Evolutionary conservation across 345 rosid species (phyloP).

Genomic region (Eucalyptus curtisii): DNA sequence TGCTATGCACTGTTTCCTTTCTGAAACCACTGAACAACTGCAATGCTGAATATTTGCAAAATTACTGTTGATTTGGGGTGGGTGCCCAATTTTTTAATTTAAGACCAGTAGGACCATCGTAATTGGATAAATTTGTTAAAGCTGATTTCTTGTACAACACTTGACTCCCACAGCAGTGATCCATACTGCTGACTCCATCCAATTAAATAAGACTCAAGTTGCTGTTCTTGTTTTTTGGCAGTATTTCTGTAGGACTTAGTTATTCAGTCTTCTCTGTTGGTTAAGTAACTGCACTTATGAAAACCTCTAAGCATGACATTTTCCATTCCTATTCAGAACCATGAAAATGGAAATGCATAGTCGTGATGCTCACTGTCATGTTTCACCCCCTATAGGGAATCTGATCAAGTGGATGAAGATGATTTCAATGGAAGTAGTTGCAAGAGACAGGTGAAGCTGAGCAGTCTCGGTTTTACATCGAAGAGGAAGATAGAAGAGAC

Average conservation of each 20-base stretch:
- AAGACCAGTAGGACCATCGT: background rate
- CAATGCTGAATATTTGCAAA: background rate
- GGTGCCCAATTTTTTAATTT: background rate
- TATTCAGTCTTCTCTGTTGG: background rate
- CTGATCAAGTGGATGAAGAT: conserved; percentile 55
- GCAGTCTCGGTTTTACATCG: conserved; percentile 50
- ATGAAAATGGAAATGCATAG: background rate
- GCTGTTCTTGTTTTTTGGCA: background rate
- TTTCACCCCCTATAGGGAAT: conserved; percentile 33
- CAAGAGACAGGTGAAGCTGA: conserved; percentile 60
- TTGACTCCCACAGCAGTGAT: background rate
- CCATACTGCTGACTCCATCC: background rate
- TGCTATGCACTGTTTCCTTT: background rate
- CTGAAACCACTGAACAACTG: background rate
- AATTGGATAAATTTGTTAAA: background rate
- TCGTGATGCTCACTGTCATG: background rate
- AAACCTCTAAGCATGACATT: background rate
- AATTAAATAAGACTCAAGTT: background rate
- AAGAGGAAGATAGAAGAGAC: conserved; percentile 65
- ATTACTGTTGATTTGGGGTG: background rate
- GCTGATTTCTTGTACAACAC: background rate
- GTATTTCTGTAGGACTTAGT: background rate
- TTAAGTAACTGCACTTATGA: background rate
- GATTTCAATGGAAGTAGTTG: conserved; percentile 20
- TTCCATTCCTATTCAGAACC: background rate